phyloP scores from a whole-genome alignment of 495 filamentous ascomycete genomes.

The Lepidopterella palustris region DNA sequence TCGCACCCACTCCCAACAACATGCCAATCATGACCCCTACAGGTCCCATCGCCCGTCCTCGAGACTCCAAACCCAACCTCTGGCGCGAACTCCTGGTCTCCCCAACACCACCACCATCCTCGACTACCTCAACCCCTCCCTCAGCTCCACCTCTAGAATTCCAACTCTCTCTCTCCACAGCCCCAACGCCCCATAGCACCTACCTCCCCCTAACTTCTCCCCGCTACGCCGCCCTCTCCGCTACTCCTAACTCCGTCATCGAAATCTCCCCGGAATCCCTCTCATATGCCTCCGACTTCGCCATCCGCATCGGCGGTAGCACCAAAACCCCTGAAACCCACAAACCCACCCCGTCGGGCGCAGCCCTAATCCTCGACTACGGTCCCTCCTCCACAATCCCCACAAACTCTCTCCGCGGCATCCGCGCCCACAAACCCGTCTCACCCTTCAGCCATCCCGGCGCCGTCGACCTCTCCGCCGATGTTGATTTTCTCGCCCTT shows the following conservation, averaged over 20 bases:
- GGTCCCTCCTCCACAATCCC: constrained; percentile 74
- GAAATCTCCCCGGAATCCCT: constrained; percentile 84
- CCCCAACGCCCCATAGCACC: constrained; percentile 70
- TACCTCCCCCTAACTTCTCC: constrained; percentile 79
- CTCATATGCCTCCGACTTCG: constrained; percentile 72
- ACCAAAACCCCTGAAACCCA: constrained; percentile 36
- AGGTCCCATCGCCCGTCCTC: constrained; percentile 33
- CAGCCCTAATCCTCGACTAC: constrained; percentile 90
- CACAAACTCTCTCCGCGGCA: constrained; percentile 79
- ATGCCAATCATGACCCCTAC: constrained; percentile 37
- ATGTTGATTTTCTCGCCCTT: constrained; percentile 84
- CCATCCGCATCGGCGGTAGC: constrained; percentile 70
- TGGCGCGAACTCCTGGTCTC: constrained; percentile 89
- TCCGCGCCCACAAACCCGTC: constrained; percentile 63
- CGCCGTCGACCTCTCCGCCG: constrained; percentile 75
- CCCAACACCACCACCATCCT: constrained; percentile 47
- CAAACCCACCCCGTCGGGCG: constrained; percentile 64
- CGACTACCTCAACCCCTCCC: constrained; percentile 33
- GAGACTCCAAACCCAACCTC: constrained; percentile 46
- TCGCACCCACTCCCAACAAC: constrained; percentile 43
- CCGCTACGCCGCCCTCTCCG: constrained; percentile 69
- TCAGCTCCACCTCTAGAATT: constrained; percentile 63
- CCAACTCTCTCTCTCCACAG: constrained; percentile 66
- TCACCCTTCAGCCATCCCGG: constrained; percentile 73
- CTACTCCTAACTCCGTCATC: constrained; percentile 58